A percentile compares a stretch with the other conserved stretches of the same genome.
phyloP scores from a whole-genome alignment of 768 basidiomycete genomes.

The Tulasnella sp. region DNA sequence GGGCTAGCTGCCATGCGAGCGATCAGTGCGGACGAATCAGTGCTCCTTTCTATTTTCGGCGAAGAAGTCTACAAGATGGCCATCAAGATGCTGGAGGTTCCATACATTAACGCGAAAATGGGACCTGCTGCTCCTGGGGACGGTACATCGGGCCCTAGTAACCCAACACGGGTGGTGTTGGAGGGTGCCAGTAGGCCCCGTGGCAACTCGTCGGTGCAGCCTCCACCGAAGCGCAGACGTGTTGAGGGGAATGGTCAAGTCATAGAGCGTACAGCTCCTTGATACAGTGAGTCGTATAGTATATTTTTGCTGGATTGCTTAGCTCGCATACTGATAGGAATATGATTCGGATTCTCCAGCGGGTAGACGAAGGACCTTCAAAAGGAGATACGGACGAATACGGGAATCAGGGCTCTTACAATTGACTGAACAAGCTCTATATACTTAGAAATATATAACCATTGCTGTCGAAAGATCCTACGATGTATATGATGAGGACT shows the following conservation, averaged over 20 bases:
- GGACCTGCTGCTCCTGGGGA: background rate
- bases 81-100: constrained; percentile 38
- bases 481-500: too few relatives aligned
- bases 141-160: too few relatives aligned
- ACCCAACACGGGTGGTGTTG: background rate
- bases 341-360: too few relatives aligned
- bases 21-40: background rate
- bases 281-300: background rate
- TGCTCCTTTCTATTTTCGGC: background rate
- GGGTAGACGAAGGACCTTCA: too few relatives aligned
- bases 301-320: background rate
- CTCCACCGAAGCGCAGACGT: background rate
- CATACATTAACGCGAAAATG: constrained; percentile 43
- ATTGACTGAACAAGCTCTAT: too few relatives aligned
- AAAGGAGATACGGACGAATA: too few relatives aligned
- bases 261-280: background rate
- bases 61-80: background rate
- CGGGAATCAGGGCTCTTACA: too few relatives aligned
- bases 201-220: background rate
- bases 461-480: too few relatives aligned
- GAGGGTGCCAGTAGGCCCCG: background rate
- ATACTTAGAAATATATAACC: too few relatives aligned
- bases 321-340: background rate
- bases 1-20: background rate
- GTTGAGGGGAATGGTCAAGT: background rate